Evolutionary conservation across 1,284 basidiomycete species (phyloP).

Genomic region (Sphagnurus paluster): DNA sequence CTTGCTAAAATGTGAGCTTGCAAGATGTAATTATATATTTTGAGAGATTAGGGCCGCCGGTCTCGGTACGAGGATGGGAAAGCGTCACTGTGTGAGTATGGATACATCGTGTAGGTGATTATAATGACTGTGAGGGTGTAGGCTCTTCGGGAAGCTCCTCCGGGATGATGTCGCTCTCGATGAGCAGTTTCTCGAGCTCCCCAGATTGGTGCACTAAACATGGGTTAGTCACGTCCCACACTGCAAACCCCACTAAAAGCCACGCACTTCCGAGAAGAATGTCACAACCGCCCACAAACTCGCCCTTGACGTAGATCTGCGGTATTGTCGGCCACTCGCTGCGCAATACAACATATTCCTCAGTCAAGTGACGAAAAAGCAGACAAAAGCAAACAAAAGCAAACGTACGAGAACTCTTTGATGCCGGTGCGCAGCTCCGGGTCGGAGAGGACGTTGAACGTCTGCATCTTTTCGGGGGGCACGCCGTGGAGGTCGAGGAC

Average conservation of each 20-base stretch:
- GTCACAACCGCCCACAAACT: constrained; percentile 97
- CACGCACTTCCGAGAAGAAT: constrained; percentile 88
- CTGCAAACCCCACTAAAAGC: no score
- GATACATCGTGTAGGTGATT: no score
- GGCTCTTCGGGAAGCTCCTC: constrained; percentile 7
- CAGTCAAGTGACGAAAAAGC: no score
- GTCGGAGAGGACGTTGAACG: constrained; percentile 91
- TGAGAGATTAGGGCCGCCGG: no score
- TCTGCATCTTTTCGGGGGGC: constrained; percentile 74
- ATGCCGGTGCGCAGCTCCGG: constrained; percentile 80
- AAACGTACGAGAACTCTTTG: constrained; percentile 92
- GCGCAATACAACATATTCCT: no score
- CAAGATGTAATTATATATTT: no score
- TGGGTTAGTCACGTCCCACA: no score
- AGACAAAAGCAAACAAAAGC: constrained; percentile 1
- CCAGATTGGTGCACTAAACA: constrained; percentile 95
- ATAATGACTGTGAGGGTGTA: no score
- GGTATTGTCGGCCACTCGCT: constrained; percentile 99
- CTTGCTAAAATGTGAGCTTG: no score
- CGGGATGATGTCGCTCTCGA: constrained; percentile 69
- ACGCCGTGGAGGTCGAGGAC: constrained; percentile 90
- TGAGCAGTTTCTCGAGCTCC: constrained; percentile 85
- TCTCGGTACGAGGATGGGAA: no score
- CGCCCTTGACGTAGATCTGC: constrained; percentile 92
- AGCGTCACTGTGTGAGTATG: no score